phyloP scores from a whole-genome alignment of 1,139 yeast genomes.

The Zygosaccharomyces pseudobailii region DNA sequence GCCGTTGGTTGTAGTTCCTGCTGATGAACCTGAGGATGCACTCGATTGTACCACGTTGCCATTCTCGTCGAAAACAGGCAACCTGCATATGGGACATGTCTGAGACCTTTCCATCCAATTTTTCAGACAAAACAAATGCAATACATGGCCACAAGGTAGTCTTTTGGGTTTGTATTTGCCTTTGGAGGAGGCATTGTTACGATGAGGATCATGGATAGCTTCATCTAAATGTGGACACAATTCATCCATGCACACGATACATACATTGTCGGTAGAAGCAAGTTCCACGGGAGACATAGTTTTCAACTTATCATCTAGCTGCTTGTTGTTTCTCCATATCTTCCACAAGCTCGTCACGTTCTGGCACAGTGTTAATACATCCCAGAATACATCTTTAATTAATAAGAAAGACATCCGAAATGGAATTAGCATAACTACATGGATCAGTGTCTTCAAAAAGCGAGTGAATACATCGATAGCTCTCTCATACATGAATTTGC shows the following conservation, averaged over 20 bases:
- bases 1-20: slow-evolving; percentile 3
- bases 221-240: slow-evolving; percentile 24
- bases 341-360: slow-evolving; percentile 50
- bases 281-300: slow-evolving; percentile 61
- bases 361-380: slow-evolving; percentile 46
- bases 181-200: slow-evolving; percentile 4
- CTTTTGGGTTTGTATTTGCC: slow-evolving; percentile 53
- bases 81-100: slow-evolving; percentile 86
- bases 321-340: slow-evolving; percentile 57
- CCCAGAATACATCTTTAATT: slow-evolving; percentile 59
- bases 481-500: slow-evolving; percentile 58
- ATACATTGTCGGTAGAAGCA: slow-evolving; percentile 51
- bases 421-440: slow-evolving; percentile 50
- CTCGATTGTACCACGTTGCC: slow-evolving; percentile 21
- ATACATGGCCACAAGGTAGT: slow-evolving; percentile 77
- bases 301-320: slow-evolving; percentile 60
- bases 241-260: slow-evolving; percentile 36
- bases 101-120: slow-evolving; percentile 93
- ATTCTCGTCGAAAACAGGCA: slow-evolving; percentile 50
- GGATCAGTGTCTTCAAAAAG: slow-evolving; percentile 42
- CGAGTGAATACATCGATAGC: slow-evolving; percentile 50
- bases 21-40: background rate
- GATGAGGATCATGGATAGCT: slow-evolving; percentile 6
- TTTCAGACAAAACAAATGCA: slow-evolving; percentile 85
- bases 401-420: slow-evolving; percentile 59